Evolutionary conservation across 2,329 filamentous ascomycete species (phyloP), one percentile per base, ranked within the genome.

Genomic region (Calonectria leucothoes): DNA sequence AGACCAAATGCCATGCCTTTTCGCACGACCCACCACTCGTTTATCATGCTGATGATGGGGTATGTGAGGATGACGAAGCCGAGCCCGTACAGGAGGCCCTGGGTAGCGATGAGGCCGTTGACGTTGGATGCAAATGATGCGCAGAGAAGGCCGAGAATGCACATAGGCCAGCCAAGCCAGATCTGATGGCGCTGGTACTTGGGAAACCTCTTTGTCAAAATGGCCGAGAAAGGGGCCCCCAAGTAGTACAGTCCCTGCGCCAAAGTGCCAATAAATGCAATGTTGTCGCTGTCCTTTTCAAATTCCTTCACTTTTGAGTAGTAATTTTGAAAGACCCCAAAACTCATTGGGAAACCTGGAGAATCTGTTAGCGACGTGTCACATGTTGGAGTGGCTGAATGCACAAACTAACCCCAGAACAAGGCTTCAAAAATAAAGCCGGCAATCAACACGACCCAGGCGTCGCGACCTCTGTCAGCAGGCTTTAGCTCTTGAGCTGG

Each of bases 21-120:
- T 23, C 84, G 79, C 4, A 73, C 72, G 25, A 86, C 78, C 82
- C 81, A 86, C 74, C 76, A 86, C 68, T 86, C 84, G 71, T 86
- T 83, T 25, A 86, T 77, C 83, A 86, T 85, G 66, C 75, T 81
- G 29, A 86, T 66, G 49, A 85, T 83, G 11, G 85, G 82, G 73
- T 80, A 85, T 29, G 82, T 83, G 70, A 86, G 80, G 29, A 83
- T 82, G 11, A 84, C 74, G 70, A 86, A 86, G 1, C 85, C 85
- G 0, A 85, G 25, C 5, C 85, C 85, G 57, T 86, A 86, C 6
- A 82, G 76, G 1, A 86, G 79, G 10, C 85, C 85, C 72, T 86
- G 85, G 0, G 84, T 86, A 6, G 82, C 78, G 59, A 87, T 85
- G 70, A 85, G 81, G 1, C 69, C 76, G n/a, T 78, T 76, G 7